phyloP scores from a whole-genome alignment of 331 rosid genomes.

The Pyracantha coccinea region DNA sequence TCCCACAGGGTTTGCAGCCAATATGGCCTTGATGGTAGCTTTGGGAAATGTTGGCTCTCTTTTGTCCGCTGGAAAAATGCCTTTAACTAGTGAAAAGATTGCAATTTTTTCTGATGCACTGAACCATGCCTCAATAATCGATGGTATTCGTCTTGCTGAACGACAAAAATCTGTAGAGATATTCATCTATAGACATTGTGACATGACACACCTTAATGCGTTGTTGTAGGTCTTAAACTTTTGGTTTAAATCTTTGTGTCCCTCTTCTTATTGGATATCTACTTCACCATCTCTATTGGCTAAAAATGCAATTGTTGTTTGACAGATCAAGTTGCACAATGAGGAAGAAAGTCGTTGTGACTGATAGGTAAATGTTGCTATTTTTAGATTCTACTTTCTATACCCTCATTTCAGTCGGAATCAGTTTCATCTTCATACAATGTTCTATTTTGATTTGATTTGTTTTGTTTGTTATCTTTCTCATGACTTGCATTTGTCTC shows the following conservation, averaged over 20 bases:
- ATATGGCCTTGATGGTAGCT: constrained; percentile 90
- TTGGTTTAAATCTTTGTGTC: background rate
- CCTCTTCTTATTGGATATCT: constrained; percentile 2
- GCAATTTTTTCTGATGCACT: constrained; percentile 87
- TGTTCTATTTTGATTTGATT: background rate
- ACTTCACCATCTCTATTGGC: background rate
- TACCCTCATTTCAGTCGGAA: constrained; percentile 1
- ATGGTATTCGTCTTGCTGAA: constrained; percentile 90
- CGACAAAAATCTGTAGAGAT: constrained; percentile 56
- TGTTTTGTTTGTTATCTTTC: background rate
- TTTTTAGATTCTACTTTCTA: constrained; percentile 19
- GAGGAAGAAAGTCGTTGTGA: constrained; percentile 81
- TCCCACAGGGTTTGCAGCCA: constrained; percentile 98
- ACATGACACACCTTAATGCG: constrained; percentile 73
- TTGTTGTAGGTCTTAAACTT: constrained; percentile 70
- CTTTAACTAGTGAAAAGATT: constrained; percentile 52
- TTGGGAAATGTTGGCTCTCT: constrained; percentile 74
- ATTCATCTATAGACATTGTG: constrained; percentile 83
- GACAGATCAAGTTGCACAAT: constrained; percentile 62
- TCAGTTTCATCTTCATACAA: background rate
- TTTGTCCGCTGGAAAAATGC: constrained; percentile 42
- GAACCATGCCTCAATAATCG: constrained; percentile 94
- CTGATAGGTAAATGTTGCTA: constrained; percentile 61
- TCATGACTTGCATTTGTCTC: constrained; percentile 3
- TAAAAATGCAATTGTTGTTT: constrained; percentile 16